Conservation (phyloP, 2,329 filamentous ascomycete genomes). For the Albifimbria verrucaria region DNA sequence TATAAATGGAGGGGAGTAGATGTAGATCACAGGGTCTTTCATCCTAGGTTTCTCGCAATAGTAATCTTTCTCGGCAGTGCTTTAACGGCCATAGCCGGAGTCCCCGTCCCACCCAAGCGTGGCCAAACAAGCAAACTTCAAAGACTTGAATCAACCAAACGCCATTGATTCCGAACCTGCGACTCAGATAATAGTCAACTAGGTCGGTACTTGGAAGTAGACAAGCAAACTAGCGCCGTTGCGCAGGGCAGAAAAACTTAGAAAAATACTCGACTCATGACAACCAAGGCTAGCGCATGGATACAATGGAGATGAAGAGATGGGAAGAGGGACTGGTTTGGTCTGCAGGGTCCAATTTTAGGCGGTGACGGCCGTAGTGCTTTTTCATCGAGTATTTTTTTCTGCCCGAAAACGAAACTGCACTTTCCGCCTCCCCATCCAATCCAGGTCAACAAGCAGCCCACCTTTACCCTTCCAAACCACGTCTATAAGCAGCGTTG, state of each 20-base stretch:
- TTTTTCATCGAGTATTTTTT: slow-evolving; percentile 16
- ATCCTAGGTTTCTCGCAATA: no score
- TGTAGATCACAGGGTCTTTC: no score
- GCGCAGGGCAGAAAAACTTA: not conserved
- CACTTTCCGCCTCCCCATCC: not conserved
- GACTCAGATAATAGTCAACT: no score
- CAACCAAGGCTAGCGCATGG: not conserved
- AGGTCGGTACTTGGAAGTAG: no score
- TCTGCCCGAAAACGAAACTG: slow-evolving; percentile 26
- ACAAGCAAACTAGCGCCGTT: no score
- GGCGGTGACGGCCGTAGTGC: slow-evolving; percentile 21
- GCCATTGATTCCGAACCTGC: no score
- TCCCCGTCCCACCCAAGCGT: no score
- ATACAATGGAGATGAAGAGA: not conserved
- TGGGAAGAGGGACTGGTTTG: not conserved
- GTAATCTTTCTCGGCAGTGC: no score
- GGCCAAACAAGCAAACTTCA: no score
- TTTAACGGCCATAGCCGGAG: no score
- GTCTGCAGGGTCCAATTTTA: slow-evolving; percentile 8
- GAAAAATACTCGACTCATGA: not conserved
- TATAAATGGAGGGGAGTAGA: no score
- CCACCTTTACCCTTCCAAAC: slow-evolving; percentile 1
- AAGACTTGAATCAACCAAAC: no score
- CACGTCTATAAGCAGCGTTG: not conserved
- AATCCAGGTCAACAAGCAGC: not conserved